Evolutionary conservation across 441 rosid species (phyloP).

Genomic region (Gossypium laxum): DNA sequence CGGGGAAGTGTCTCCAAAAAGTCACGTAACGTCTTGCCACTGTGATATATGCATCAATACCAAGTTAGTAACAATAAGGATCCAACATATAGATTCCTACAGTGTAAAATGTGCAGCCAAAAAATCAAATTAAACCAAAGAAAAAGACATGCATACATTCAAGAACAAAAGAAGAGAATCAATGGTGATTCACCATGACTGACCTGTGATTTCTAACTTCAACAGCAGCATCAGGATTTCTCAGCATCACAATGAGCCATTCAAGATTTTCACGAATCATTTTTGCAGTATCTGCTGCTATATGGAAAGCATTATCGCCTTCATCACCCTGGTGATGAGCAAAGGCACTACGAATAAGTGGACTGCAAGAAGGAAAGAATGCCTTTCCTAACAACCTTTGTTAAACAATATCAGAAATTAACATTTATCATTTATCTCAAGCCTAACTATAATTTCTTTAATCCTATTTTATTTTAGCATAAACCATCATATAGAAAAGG

Average conservation of each 20-base stretch:
- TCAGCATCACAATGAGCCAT: slow-evolving; percentile 89
- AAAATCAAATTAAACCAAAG: neutral
- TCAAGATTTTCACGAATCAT: slow-evolving; percentile 97
- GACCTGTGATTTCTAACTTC: slow-evolving; percentile 90
- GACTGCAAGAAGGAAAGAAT: slow-evolving; percentile 18
- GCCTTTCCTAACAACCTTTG: neutral
- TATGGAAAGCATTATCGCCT: slow-evolving; percentile 95
- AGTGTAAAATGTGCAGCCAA: neutral
- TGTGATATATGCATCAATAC: slow-evolving; percentile 24
- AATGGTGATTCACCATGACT: slow-evolving; percentile 18
- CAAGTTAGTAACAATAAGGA: slow-evolving; percentile 13
- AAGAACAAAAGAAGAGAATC: neutral
- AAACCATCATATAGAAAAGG: neutral
- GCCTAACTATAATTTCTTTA: neutral
- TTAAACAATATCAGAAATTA: neutral
- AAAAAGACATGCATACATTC: neutral
- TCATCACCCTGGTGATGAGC: slow-evolving; percentile 70
- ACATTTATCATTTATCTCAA: neutral
- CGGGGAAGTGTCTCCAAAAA: slow-evolving; percentile 92
- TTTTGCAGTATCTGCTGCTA: slow-evolving; percentile 95
- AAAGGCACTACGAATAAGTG: slow-evolving; percentile 19
- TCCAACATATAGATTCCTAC: neutral
- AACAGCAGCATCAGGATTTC: slow-evolving; percentile 71
- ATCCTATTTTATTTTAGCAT: neutral
- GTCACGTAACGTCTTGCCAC: slow-evolving; percentile 91